A percentile compares a stretch with the other conserved stretches of the same genome.
phyloP scores from a whole-genome alignment of 2,329 filamentous ascomycete species.

The Nectriaceae sp. region DNA sequence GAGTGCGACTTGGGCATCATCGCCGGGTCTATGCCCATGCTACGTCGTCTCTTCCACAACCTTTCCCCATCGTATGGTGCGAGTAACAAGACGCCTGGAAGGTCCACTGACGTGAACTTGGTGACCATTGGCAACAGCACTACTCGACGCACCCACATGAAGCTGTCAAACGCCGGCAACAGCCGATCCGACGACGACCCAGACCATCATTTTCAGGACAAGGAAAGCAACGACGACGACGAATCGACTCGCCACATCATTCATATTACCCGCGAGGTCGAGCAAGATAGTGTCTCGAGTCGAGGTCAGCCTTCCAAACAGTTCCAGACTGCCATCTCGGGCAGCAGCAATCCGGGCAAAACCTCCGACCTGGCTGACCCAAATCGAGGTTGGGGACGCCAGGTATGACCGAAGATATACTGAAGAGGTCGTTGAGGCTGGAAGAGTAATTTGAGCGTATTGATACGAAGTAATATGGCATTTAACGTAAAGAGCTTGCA shows the following conservation, averaged over 20 bases:
- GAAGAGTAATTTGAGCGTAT: not conserved
- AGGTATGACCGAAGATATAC: not conserved
- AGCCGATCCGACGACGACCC: conserved; percentile 5
- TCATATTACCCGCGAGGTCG: conserved; percentile 17
- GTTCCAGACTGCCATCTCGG: not conserved
- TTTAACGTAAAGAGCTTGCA: not conserved
- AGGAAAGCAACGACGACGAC: conserved; percentile 17
- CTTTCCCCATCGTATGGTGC: conserved; percentile 11
- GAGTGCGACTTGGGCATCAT: conserved; percentile 28
- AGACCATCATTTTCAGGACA: conserved; percentile 14
- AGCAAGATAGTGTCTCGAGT: conserved; percentile 13
- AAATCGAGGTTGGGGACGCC: not conserved
- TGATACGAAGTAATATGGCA: not conserved
- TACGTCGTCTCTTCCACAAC: conserved; percentile 20
- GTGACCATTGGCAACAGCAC: conserved; percentile 15
- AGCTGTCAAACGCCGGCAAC: conserved; percentile 7
- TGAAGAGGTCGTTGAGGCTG: not conserved
- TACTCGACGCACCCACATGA: conserved; percentile 11
- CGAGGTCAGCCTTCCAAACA: not conserved
- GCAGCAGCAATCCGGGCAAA: not conserved
- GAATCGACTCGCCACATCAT: conserved; percentile 17
- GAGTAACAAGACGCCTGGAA: conserved; percentile 7
- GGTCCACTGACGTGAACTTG: conserved; percentile 15
- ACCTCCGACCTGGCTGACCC: not conserved
- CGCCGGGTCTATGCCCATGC: conserved; percentile 26